Evolutionary conservation across 805 yeast species (phyloP).

Genomic region (Saitoella complicata): DNA sequence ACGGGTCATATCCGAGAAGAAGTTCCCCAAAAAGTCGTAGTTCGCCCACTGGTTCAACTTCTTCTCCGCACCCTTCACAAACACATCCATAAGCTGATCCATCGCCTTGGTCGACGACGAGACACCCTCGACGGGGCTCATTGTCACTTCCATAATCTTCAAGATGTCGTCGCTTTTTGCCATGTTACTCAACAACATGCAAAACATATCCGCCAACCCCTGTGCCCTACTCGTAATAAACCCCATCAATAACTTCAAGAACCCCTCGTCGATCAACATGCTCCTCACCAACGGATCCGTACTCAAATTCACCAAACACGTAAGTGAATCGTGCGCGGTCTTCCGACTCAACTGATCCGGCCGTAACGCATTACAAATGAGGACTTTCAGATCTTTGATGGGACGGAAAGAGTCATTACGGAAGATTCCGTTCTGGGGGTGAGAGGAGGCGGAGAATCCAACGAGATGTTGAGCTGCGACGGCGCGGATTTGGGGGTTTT

Average conservation of each 20-base stretch:
- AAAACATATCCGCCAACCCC: constrained; percentile 49
- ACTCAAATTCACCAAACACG: constrained; percentile 70
- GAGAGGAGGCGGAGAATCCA: constrained; percentile 52
- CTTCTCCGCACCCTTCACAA: constrained; percentile 69
- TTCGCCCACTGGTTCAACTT: constrained; percentile 53
- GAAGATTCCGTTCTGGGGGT: constrained; percentile 50
- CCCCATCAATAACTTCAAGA: constrained; percentile 20
- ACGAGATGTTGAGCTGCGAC: constrained; percentile 43
- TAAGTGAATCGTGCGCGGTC: constrained; percentile 32
- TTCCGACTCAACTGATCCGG: not conserved
- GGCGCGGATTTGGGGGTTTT: constrained; percentile 71
- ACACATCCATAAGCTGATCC: constrained; percentile 76
- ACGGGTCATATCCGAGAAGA: constrained; percentile 81
- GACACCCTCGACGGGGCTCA: constrained; percentile 3
- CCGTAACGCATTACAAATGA: constrained; percentile 28
- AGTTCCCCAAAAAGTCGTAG: constrained; percentile 70
- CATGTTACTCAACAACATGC: constrained; percentile 70
- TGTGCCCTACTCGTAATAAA: constrained; percentile 18
- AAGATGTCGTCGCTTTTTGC: constrained; percentile 56
- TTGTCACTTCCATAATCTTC: constrained; percentile 4
- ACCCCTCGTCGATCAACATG: constrained; percentile 49
- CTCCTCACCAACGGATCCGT: constrained; percentile 50
- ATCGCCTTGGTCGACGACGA: constrained; percentile 26
- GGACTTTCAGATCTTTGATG: constrained; percentile 48
- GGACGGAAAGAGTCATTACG: constrained; percentile 54